phyloP scores from a whole-genome alignment of 2,329 filamentous ascomycete species.

The Chalara sp. region DNA sequence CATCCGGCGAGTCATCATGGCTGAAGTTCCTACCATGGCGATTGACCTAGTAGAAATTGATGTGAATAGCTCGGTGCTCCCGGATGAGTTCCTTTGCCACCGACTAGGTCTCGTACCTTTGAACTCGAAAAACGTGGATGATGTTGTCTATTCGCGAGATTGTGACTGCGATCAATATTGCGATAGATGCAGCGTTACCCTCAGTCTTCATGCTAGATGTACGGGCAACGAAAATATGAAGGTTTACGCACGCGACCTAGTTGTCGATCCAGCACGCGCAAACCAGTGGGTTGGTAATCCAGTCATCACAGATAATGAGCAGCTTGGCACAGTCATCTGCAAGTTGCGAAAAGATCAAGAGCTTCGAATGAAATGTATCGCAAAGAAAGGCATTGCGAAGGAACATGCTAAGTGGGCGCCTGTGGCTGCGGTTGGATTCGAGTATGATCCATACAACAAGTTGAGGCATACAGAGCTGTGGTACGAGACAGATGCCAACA shows the following conservation, averaged over 20 bases:
- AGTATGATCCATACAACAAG: constrained; percentile 98
- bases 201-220: constrained; percentile 80
- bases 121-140: constrained; percentile 74
- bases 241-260: constrained; percentile 85
- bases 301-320: constrained; percentile 76
- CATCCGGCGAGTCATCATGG: constrained; percentile 81
- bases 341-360: constrained; percentile 89
- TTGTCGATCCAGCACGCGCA: constrained; percentile 61
- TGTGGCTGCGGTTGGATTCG: constrained; percentile 86
- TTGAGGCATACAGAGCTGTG: constrained; percentile 86
- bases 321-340: constrained; percentile 76
- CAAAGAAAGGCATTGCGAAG: constrained; percentile 98
- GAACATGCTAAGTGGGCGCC: constrained; percentile 98
- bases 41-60: constrained; percentile 93
- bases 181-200: constrained; percentile 79
- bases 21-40: constrained; percentile 88
- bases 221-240: constrained; percentile 84
- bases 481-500: constrained; percentile 78
- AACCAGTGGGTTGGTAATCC: constrained; percentile 74
- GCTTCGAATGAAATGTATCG: constrained; percentile 82
- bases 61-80: constrained; percentile 88
- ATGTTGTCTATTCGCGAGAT: constrained; percentile 81
- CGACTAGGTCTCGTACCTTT: constrained; percentile 86
- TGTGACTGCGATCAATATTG: constrained; percentile 97
- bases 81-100: constrained; percentile 93